Percentiles rank a stretch among this genome's conserved stretches.
Conservation (phyloP, 2,329 filamentous ascomycete genomes). For the Pseudogymnoascus sp. region DNA sequence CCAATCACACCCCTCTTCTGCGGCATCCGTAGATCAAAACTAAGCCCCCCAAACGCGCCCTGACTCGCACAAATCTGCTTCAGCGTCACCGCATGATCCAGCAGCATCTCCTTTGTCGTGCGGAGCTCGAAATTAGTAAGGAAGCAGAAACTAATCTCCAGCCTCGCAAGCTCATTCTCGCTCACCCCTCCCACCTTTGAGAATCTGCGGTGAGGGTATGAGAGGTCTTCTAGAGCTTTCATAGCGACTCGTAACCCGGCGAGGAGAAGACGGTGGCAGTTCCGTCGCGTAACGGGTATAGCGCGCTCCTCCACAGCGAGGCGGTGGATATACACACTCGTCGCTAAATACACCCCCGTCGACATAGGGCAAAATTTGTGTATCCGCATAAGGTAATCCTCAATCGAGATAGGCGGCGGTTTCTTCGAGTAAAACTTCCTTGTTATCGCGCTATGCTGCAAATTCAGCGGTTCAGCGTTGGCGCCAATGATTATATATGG, state of each 20-base stretch:
- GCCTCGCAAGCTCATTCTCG: slow-evolving; percentile 67
- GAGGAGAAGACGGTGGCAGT: slow-evolving; percentile 77
- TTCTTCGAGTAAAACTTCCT: slow-evolving; percentile 90
- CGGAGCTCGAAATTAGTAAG: slow-evolving; percentile 75
- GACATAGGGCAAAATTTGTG: slow-evolving; percentile 91
- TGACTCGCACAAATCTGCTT: slow-evolving; percentile 29
- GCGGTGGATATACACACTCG: slow-evolving; percentile 78
- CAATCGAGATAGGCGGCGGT: slow-evolving; percentile 71
- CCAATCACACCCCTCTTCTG: slow-evolving; percentile 20
- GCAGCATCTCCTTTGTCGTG: slow-evolving; percentile 50
- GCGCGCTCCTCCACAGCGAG: slow-evolving; percentile 69
- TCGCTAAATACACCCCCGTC: slow-evolving; percentile 84
- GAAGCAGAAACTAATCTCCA: slow-evolving; percentile 88
- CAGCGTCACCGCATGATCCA: slow-evolving; percentile 39
- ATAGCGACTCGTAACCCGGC: slow-evolving; percentile 80
- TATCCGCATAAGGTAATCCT: slow-evolving; percentile 77
- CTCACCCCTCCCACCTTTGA: slow-evolving; percentile 84
- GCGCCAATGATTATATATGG: slow-evolving; percentile 58
- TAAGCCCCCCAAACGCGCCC: slow-evolving; percentile 19
- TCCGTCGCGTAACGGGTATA: slow-evolving; percentile 73
- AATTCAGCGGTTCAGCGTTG: slow-evolving; percentile 61
- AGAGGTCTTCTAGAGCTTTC: slow-evolving; percentile 90
- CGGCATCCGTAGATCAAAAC: slow-evolving; percentile 20
- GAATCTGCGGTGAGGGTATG: slow-evolving; percentile 75
- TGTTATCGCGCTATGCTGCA: slow-evolving; percentile 79